Conservation (phyloP, 75 land plant genomes). For the Pinus taeda region DNA sequence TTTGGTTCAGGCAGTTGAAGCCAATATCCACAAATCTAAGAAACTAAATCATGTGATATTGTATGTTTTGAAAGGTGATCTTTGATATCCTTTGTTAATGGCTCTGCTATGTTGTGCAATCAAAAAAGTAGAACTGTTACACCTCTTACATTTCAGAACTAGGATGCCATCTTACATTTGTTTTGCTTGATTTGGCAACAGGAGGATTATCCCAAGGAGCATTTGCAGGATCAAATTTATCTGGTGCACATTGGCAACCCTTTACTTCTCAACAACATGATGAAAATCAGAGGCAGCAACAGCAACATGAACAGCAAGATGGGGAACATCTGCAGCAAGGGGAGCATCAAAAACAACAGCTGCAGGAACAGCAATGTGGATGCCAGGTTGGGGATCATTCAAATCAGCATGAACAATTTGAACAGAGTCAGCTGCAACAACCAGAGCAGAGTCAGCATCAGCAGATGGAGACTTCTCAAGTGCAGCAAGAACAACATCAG, state of each 20-base stretch:
- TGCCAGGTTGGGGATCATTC: slow-evolving; percentile 3
- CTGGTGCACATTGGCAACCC: slow-evolving; percentile 21
- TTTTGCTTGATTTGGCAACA: background rate
- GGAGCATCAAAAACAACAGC: slow-evolving; percentile 8
- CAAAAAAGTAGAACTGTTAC: too few species aligned
- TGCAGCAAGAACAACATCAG: slow-evolving; percentile 20
- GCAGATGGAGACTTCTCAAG: slow-evolving; percentile 1
- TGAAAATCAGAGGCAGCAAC: slow-evolving; percentile 11
- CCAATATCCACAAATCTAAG: too few species aligned
- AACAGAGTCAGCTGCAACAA: slow-evolving; percentile 9
- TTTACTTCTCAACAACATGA: slow-evolving; percentile 12
- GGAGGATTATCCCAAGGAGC: slow-evolving; percentile 27
- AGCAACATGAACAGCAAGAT: background rate
- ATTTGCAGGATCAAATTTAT: slow-evolving; percentile 20
- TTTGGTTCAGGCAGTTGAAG: too few species aligned
- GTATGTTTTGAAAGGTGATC: too few species aligned
- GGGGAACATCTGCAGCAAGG: slow-evolving; percentile 12
- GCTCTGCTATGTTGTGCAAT: too few species aligned
- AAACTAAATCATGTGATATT: too few species aligned
- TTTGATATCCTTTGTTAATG: too few species aligned
- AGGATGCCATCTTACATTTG: too few species aligned
- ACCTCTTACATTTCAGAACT: too few species aligned
- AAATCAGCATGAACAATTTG: slow-evolving; percentile 11
- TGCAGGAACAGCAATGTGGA: slow-evolving; percentile 15
- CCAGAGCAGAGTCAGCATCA: slow-evolving; percentile 4